These are phyloP conservation scores for Hydnum rufescens DNA, from an alignment of 768 basidiomycete species.

Conservation along the genomic window DNA sequence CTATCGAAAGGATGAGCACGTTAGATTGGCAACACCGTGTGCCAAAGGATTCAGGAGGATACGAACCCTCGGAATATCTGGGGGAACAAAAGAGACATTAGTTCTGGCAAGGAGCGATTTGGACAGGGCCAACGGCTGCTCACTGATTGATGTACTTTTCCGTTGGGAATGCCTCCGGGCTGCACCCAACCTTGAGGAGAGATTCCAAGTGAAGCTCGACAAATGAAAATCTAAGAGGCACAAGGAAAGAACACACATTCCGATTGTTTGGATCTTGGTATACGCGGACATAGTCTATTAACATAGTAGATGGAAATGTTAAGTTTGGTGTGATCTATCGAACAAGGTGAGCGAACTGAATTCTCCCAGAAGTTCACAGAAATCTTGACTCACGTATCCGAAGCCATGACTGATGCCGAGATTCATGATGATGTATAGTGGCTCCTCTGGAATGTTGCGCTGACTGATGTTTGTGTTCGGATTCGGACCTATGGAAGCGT, in stretches of 20 bases:
- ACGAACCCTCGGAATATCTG: background rate
- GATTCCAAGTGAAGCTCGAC: background rate
- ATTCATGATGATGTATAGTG: constrained; percentile 76
- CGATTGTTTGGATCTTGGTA: constrained; percentile 54
- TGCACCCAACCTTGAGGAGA: constrained; percentile 34
- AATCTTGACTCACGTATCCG: constrained; percentile 16
- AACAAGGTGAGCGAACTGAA: constrained; percentile 23
- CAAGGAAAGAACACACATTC: constrained; percentile 26
- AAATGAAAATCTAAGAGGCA: background rate
- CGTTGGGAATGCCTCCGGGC: constrained; percentile 63
- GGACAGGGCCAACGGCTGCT: too few species aligned
- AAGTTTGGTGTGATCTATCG: constrained; percentile 48
- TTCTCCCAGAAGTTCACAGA: background rate
- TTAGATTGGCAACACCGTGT: background rate
- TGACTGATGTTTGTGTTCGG: constrained; percentile 36
- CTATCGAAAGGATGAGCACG: constrained; percentile 28
- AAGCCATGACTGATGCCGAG: constrained; percentile 39
- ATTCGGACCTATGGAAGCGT: constrained; percentile 41
- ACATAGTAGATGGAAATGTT: constrained; percentile 52
- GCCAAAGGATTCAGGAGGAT: constrained; percentile 1
- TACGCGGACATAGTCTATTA: constrained; percentile 72
- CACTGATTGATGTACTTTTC: constrained; percentile 57
- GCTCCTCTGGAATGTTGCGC: constrained; percentile 62
- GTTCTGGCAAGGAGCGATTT: background rate
- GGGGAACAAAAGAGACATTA: background rate